Evolutionary conservation across 441 rosid species (phyloP), one percentile per base, ranked within the genome.

Genomic region (Corymbia citriodora): DNA sequence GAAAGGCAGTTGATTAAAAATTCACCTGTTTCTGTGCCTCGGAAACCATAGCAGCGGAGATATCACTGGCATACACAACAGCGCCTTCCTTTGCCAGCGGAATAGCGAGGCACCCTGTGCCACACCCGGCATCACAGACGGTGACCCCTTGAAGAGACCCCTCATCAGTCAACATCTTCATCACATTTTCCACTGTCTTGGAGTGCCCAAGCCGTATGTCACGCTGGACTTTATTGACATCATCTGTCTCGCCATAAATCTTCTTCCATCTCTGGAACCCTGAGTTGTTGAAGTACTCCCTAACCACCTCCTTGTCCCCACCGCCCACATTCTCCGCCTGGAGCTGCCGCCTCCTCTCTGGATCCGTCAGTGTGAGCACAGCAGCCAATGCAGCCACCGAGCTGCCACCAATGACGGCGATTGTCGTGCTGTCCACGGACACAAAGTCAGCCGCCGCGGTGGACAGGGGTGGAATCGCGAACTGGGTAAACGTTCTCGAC

Each of bases 241-340:
- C 99, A 61, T 96, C 98, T 4, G 96, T 95, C 92, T 96, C 99
- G 2, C 98, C 98, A 81, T 97, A 96, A 48, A 97, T 98, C 94
- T 96, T 97, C 95, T 92, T 94, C 99, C 99, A 96, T 89, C 99
- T 93, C 93, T 97, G 96, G 92, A 98, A 96, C 4, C 98, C 98
- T 1, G 97, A 92, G 91, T 95, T 96, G 90, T 96, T 97, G 94
- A 96, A 97, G 93, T 97, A 98, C 92, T 98, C 98, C 89, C 93
- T 95, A 91, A 96, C 99, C 7, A 97, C 99, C 87, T 98, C 99
- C 93, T 96, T 97, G 90, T 97, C 99, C 18, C 95, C 97, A 19
- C 99, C 99, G 1, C 99, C 99, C 25, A 97, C 99, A 90, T 98
- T 99, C 93, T 95, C 97, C 55, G 99, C 99, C 94, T 98, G 99